phyloP scores from a whole-genome alignment of 148 eudicot species.

The Cornus suecica region DNA sequence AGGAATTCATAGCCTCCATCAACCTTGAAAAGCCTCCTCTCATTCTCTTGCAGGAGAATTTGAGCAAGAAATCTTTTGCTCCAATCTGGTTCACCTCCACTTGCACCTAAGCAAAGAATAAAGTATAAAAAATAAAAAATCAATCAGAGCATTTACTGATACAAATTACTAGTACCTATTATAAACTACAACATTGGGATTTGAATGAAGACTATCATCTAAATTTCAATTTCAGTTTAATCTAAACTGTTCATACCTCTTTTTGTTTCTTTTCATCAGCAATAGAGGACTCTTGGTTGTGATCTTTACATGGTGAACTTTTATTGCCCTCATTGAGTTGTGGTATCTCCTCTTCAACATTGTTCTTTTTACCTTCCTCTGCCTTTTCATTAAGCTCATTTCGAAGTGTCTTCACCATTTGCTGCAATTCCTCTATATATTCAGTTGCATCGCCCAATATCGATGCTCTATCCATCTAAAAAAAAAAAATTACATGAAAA shows the following conservation, averaged over 20 bases:
- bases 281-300: constrained; percentile 2
- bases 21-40: constrained; percentile 51
- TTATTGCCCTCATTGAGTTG: neutral
- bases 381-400: constrained; percentile 42
- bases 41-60: constrained; percentile 31
- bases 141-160: neutral
- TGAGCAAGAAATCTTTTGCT: constrained; percentile 47
- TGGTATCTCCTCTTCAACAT: constrained; percentile 13
- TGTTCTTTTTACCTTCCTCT: constrained; percentile 20
- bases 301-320: neutral
- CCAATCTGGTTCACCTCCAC: constrained; percentile 62
- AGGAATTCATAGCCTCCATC: constrained; percentile 45
- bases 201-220: neutral
- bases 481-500: constrained; percentile 6
- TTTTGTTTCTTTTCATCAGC: constrained; percentile 17
- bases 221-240: neutral
- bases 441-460: constrained; percentile 72
- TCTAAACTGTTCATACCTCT: constrained; percentile 31
- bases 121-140: neutral
- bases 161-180: neutral
- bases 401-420: constrained; percentile 29
- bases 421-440: constrained; percentile 63
- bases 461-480: constrained; percentile 67
- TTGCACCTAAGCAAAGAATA: constrained; percentile 33
- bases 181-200: no score